Conservation (phyloP, 2,329 filamentous ascomycete genomes). For the Achaetomium macrosporum region DNA sequence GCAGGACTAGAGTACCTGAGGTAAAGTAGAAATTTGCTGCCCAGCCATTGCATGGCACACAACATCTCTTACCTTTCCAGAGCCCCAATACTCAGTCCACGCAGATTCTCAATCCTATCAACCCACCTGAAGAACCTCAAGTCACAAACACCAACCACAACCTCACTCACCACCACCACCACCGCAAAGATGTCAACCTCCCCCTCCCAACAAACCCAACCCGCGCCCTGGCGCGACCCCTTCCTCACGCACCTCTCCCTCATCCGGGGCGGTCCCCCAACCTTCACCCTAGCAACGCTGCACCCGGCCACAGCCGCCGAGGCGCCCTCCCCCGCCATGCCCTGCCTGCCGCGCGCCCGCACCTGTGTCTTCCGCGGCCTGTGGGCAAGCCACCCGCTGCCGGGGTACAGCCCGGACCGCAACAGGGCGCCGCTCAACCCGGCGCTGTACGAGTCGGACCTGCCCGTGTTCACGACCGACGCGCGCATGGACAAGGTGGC, state of each 20-base stretch:
- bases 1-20: too few species aligned
- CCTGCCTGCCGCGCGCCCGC: conserved; percentile 55
- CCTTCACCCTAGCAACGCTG: conserved; percentile 47
- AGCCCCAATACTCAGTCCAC: not conserved
- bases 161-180: not conserved
- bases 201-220: conserved; percentile 7
- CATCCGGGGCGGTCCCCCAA: conserved; percentile 41
- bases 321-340: conserved; percentile 24
- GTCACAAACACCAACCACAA: not conserved
- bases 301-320: conserved; percentile 30
- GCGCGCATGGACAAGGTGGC: conserved; percentile 75
- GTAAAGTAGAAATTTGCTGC: not conserved
- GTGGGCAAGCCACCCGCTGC: conserved; percentile 61
- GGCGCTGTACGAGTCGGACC: conserved; percentile 62
- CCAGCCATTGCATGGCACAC: not conserved
- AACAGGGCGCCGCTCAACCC: conserved; percentile 71
- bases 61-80: not conserved
- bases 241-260: conserved; percentile 47
- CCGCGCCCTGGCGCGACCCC: conserved; percentile 48
- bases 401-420: conserved; percentile 39
- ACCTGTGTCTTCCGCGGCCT: conserved; percentile 83
- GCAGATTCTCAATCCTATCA: not conserved
- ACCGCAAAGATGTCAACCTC: conserved; percentile 1
- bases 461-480: conserved; percentile 82
- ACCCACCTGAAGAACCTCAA: not conserved